phyloP scores from a whole-genome alignment of 129 eudicot species.

The Arctium minus region DNA sequence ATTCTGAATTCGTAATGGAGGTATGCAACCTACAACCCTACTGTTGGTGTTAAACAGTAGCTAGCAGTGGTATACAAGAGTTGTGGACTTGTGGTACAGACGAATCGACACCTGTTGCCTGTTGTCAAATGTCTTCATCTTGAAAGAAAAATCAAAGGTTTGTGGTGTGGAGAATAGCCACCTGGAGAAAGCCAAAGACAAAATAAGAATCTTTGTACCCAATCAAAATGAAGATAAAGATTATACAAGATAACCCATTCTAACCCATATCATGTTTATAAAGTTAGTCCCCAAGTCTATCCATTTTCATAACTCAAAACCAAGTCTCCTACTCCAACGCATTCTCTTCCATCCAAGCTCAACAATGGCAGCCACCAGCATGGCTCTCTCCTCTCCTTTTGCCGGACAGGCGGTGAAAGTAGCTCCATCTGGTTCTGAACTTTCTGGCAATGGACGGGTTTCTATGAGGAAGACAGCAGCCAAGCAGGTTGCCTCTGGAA shows the following conservation, averaged over 20 bases:
- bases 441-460: not conserved
- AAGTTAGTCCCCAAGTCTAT: not conserved
- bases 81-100: not conserved
- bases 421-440: not conserved
- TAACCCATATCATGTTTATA: not conserved
- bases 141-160: not conserved
- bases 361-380: conserved; percentile 7
- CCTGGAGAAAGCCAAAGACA: not conserved
- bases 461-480: not conserved
- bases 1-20: not conserved
- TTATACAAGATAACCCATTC: not conserved
- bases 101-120: not conserved
- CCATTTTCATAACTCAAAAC: not conserved
- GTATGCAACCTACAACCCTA: not conserved
- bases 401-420: not conserved
- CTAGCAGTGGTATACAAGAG: not conserved
- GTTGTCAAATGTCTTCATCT: not conserved
- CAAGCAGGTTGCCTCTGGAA: not conserved
- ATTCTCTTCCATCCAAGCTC: not conserved
- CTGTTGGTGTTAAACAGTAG: too few relatives aligned
- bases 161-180: not conserved
- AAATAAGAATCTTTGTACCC: not conserved
- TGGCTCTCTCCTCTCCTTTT: conserved; percentile 8
- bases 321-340: not conserved
- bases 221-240: not conserved